Evolutionary conservation across 2,329 filamentous ascomycete species (phyloP).

Genomic region (Colletotrichum musae): DNA sequence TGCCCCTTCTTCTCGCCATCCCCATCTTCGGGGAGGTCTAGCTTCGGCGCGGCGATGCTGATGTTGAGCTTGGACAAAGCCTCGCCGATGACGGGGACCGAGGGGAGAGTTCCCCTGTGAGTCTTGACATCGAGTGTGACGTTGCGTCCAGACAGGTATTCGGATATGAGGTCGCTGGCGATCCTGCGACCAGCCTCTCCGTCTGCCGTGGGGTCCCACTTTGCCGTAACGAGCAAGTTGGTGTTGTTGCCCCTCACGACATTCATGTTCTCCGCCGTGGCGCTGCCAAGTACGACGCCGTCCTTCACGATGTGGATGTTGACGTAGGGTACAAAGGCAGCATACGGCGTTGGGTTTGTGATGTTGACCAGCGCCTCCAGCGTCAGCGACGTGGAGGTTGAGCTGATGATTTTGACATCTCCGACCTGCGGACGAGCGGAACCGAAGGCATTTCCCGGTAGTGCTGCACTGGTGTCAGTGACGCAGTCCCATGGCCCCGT

Average conservation of each 20-base stretch:
- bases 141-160: constrained; percentile 91
- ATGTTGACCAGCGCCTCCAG: constrained; percentile 83
- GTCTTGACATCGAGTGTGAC: constrained; percentile 82
- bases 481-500: constrained; percentile 3
- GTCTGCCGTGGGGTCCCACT: constrained; percentile 81
- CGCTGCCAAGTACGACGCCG: constrained; percentile 81
- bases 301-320: constrained; percentile 84
- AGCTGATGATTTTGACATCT: constrained; percentile 80
- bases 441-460: constrained; percentile 67
- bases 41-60: constrained; percentile 78
- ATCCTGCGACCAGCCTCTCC: constrained; percentile 73
- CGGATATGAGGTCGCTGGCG: constrained; percentile 82
- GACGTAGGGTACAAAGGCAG: constrained; percentile 83
- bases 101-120: constrained; percentile 81
- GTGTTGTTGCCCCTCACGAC: constrained; percentile 81
- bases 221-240: constrained; percentile 75
- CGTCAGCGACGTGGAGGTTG: constrained; percentile 78
- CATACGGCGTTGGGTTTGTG: constrained; percentile 92
- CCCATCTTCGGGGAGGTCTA: constrained; percentile 70
- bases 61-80: constrained; percentile 81
- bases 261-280: constrained; percentile 74
- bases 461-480: constrained; percentile 65
- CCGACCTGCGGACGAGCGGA: constrained; percentile 74
- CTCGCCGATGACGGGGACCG: constrained; percentile 78
- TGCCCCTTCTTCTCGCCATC: constrained; percentile 64